A percentile compares a stretch with the other conserved stretches of the same genome.
Conservation (phyloP, 2,329 filamentous ascomycete species). For the Aotearoamyces nothofagi region DNA sequence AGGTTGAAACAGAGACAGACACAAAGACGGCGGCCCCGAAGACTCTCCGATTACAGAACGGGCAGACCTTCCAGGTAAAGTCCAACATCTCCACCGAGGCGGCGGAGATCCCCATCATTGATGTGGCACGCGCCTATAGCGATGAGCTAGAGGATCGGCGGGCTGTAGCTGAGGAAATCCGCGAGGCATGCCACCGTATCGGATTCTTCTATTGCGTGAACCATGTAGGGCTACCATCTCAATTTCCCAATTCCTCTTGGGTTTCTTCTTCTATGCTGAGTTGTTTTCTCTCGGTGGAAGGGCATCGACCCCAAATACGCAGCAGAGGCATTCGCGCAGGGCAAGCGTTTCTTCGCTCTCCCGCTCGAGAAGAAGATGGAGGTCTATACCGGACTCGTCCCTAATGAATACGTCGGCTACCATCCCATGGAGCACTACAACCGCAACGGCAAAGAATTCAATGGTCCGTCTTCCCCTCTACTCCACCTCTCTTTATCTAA, state of each 20-base stretch:
- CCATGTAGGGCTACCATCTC: slow-evolving; percentile 13
- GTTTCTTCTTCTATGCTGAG: background rate
- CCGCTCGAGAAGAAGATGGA: slow-evolving; percentile 21
- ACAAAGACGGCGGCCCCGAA: background rate
- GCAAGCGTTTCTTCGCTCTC: slow-evolving; percentile 21
- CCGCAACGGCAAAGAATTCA: slow-evolving; percentile 22
- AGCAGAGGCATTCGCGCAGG: too few relatives aligned
- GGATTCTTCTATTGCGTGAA: slow-evolving; percentile 28
- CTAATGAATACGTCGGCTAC: slow-evolving; percentile 24
- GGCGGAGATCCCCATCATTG: slow-evolving; percentile 25
- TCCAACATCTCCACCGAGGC: background rate
- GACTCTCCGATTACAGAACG: background rate
- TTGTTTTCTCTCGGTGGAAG: background rate
- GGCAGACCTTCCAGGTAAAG: background rate
- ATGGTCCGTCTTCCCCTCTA: slow-evolving; percentile 11
- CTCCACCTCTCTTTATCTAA: slow-evolving; percentile 7
- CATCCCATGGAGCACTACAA: slow-evolving; percentile 25
- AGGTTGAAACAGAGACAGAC: too few relatives aligned
- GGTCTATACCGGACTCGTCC: slow-evolving; percentile 23
- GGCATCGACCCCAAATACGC: slow-evolving; percentile 17
- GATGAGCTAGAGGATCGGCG: slow-evolving; percentile 18
- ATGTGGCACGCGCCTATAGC: slow-evolving; percentile 22
- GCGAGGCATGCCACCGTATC: slow-evolving; percentile 21
- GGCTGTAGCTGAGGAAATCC: slow-evolving; percentile 20
- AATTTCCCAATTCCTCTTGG: too few relatives aligned